Evolutionary conservation across 805 yeast genomes (phyloP).

Genomic region (Aciculoconidium aculeatum): DNA sequence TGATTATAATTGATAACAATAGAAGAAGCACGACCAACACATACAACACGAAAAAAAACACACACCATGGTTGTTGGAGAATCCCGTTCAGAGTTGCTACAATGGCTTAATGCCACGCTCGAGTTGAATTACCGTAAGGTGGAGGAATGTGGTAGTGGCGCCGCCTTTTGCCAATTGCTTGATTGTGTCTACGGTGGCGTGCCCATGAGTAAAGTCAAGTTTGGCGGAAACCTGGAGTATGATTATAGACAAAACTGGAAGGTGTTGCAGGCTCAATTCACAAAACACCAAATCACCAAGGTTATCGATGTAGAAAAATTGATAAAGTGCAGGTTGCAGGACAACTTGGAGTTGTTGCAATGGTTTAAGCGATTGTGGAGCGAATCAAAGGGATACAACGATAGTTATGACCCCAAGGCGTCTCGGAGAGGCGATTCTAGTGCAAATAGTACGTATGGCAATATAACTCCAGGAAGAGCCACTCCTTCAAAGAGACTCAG

Average conservation of each 20-base stretch:
- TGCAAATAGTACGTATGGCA: conserved; percentile 3
- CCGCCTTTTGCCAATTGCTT: conserved; percentile 87
- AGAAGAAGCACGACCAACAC: too few relatives aligned
- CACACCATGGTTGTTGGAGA: conserved; percentile 45
- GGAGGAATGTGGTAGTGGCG: conserved; percentile 95
- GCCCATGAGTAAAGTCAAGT: conserved; percentile 74
- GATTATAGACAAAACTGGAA: conserved; percentile 80
- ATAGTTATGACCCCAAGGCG: conserved; percentile 56
- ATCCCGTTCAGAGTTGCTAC: conserved; percentile 75
- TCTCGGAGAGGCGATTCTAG: conserved; percentile 14
- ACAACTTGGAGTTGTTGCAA: conserved; percentile 88
- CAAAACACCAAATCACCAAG: conserved; percentile 63
- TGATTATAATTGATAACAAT: too few relatives aligned
- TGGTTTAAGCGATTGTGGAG: conserved; percentile 86
- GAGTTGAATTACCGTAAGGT: conserved; percentile 64
- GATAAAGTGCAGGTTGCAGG: conserved; percentile 86
- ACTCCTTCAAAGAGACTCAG: conserved; percentile 4
- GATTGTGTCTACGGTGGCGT: conserved; percentile 81
- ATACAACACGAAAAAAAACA: neutral
- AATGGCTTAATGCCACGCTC: conserved; percentile 77
- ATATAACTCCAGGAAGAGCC: conserved; percentile 3
- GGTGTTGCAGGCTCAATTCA: conserved; percentile 75
- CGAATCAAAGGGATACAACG: conserved; percentile 61
- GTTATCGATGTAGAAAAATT: conserved; percentile 75
- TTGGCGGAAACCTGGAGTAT: conserved; percentile 64